Base-by-base conservation (phyloP, 345 rosid species). In the Populus ilicifolia region DNA sequence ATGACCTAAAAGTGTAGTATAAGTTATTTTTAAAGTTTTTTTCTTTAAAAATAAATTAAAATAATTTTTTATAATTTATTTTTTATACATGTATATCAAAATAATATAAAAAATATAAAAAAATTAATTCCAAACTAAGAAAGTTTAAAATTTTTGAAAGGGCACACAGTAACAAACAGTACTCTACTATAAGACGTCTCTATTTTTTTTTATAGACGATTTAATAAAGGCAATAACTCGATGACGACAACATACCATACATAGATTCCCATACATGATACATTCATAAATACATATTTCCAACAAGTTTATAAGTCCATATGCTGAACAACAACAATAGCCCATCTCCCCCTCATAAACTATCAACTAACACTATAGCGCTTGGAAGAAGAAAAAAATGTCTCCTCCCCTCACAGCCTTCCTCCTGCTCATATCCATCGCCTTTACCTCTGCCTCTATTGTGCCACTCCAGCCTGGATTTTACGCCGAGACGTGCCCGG, bases 401-500 rank as follows among this genome's bases (percentile, higher is more conserved):
- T 50, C 63, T 64, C 41, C 69, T 67, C 75, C 54, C 21, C 61
- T 77, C 36, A 16, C 76, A 36, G 65, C 72, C 71, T 39, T 83
- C 74, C 79, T 85, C 69, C 77, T 80, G 43, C 80, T 79, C 25
- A 17, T 76, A 1, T 59, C 85, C 66, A 30, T 78, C 43, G 84
- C 86, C 27, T 56, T 73, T 5, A 62, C 72, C 17, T 20, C 64
- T 35, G 77, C 63, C 63, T 56, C 63, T 1, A 4, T 83, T 16
- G 61, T 56, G 18, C 70, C 63, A 8, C 98, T 93, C 81, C 88
- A 81, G 21, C 96, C 89, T 1, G 86, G 91, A 39, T 90, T 86
- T 78, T 95, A 93, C 89, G 78, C 89, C 0, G 70, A 89, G 39
- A 84, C 93, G 3, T 95, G 99, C 83, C 97, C 98, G 25, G 82